Evolutionary conservation across 2,329 filamentous ascomycete genomes (phyloP).

Genomic region (Alternaria tenuissima): DNA sequence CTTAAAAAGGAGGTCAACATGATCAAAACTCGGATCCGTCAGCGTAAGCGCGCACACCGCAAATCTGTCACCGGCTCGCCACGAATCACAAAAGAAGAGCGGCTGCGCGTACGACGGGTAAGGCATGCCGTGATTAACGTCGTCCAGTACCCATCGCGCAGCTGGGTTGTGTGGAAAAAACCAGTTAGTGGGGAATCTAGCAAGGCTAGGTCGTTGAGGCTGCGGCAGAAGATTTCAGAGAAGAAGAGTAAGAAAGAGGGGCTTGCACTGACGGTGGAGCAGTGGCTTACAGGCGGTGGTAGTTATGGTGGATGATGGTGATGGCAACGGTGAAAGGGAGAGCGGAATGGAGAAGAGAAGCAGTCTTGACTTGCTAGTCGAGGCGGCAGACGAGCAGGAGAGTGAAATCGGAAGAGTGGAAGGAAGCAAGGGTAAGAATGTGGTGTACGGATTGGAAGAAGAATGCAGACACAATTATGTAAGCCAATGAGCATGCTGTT

Average conservation of each 20-base stretch:
- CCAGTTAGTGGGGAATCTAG: neutral
- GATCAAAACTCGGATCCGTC: neutral
- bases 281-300: conserved; percentile 5
- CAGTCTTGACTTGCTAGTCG: neutral
- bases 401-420: neutral
- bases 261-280: conserved; percentile 3
- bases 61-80: neutral
- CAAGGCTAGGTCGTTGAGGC: neutral
- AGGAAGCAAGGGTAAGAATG: too few relatives aligned
- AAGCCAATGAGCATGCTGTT: neutral
- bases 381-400: neutral
- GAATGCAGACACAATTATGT: neutral
- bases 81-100: too few relatives aligned
- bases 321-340: neutral
- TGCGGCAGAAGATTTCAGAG: neutral
- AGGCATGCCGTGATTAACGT: neutral
- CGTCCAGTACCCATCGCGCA: neutral
- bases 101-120: neutral
- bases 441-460: neutral
- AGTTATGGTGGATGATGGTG: neutral
- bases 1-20: neutral
- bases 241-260: neutral
- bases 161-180: neutral
- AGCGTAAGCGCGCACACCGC: neutral
- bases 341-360: neutral